Evolutionary conservation across 2,329 filamentous ascomycete genomes (phyloP).

Genomic region (Xylaria sp.): DNA sequence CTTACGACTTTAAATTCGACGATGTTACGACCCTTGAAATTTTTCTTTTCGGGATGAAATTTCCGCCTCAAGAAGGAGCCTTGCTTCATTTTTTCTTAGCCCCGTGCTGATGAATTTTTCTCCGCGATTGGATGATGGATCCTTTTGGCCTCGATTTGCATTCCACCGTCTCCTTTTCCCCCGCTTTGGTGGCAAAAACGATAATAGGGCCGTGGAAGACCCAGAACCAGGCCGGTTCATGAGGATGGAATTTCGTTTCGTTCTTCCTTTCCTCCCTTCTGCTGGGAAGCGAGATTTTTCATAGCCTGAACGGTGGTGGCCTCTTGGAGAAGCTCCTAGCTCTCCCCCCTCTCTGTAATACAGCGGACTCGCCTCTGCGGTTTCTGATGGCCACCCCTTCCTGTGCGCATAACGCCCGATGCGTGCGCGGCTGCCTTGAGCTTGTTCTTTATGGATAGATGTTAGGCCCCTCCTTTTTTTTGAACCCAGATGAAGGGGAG

Average conservation of each 20-base stretch:
- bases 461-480: slow-evolving; percentile 15
- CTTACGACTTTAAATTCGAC: slow-evolving; percentile 39
- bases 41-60: slow-evolving; percentile 28
- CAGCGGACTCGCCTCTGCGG: slow-evolving; percentile 5
- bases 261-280: slow-evolving; percentile 4
- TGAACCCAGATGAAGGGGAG: slow-evolving; percentile 2
- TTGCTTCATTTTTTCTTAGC: slow-evolving; percentile 3
- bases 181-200: slow-evolving; percentile 25
- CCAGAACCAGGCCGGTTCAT: slow-evolving; percentile 40
- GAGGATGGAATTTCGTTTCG: slow-evolving; percentile 27
- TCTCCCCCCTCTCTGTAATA: slow-evolving; percentile 6
- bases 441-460: slow-evolving; percentile 21
- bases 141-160: slow-evolving; percentile 23
- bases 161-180: slow-evolving; percentile 22
- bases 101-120: slow-evolving; percentile 28
- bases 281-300: slow-evolving; percentile 12
- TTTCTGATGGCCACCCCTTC: slow-evolving; percentile 5
- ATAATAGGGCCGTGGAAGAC: slow-evolving; percentile 25
- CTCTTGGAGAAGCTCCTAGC: slow-evolving; percentile 3
- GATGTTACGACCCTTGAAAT: slow-evolving; percentile 37
- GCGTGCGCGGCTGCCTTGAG: not conserved
- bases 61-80: slow-evolving; percentile 20
- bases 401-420: not conserved
- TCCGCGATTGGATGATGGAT: slow-evolving; percentile 21
- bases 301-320: slow-evolving; percentile 1